Percentiles rank a stretch among this genome's conserved stretches.
phyloP scores from a whole-genome alignment of 495 filamentous ascomycete species.

The Aspergillus sparsus region DNA sequence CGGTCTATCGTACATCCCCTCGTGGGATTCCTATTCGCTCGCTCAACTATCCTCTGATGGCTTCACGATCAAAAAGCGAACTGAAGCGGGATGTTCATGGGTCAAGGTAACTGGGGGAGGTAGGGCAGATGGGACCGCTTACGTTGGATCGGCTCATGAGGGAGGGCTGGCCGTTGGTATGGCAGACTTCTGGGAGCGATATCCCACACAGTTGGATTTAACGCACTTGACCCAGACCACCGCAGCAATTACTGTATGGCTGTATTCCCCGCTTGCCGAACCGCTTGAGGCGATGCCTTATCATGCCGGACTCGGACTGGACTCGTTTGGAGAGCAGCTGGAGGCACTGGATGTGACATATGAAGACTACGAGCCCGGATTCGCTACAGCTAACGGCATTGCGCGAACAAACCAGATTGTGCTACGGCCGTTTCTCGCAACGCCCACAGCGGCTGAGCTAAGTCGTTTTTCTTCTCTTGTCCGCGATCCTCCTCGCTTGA shows the following conservation, averaged over 20 bases:
- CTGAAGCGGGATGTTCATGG: constrained; percentile 48
- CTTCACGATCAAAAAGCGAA: constrained; percentile 52
- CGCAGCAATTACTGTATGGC: constrained; percentile 48
- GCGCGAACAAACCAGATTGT: constrained; percentile 49
- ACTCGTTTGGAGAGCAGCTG: constrained; percentile 48
- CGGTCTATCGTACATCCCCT: constrained; percentile 44
- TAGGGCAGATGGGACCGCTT: constrained; percentile 46
- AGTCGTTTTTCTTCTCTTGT: too few relatives aligned
- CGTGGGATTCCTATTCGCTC: constrained; percentile 50
- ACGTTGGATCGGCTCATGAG: constrained; percentile 45
- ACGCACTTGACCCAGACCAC: constrained; percentile 35
- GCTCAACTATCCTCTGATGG: constrained; percentile 50
- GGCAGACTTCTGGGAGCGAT: constrained; percentile 54
- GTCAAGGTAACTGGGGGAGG: constrained; percentile 52
- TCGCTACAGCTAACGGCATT: constrained; percentile 48
- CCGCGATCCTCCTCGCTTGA: too few relatives aligned
- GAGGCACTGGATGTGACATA: constrained; percentile 54
- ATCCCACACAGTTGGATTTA: constrained; percentile 49
- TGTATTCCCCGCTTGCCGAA: constrained; percentile 49
- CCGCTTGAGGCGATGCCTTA: constrained; percentile 51
- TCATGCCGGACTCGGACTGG: constrained; percentile 49
- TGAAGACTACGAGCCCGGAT: constrained; percentile 52
- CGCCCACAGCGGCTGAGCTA: constrained; percentile 24
- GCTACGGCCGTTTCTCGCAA: constrained; percentile 40
- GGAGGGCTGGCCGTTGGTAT: constrained; percentile 51